These are phyloP conservation scores for Moniliella sp. DNA, from an alignment of 1,284 basidiomycete genomes.

Conservation along the genomic window DNA sequence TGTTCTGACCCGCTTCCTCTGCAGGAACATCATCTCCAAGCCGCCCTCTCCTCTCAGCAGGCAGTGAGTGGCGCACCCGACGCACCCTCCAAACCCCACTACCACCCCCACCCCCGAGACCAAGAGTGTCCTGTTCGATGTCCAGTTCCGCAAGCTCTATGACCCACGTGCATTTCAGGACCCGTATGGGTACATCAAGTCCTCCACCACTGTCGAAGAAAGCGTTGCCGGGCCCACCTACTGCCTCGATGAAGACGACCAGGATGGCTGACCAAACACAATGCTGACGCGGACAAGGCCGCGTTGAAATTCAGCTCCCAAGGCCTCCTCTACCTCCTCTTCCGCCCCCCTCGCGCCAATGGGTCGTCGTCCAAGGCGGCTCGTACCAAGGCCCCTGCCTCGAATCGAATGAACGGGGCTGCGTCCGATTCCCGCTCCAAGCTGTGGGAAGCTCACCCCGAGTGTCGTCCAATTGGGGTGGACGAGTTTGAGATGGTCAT, in stretches of 20 bases:
- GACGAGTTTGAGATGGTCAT: slow-evolving; percentile 69
- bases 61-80: too few relatives aligned
- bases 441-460: too few relatives aligned
- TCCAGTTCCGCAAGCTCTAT: slow-evolving; percentile 19
- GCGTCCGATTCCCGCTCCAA: too few relatives aligned
- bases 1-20: too few relatives aligned
- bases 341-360: too few relatives aligned
- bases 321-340: too few relatives aligned
- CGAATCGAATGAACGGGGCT: too few relatives aligned
- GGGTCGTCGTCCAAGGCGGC: too few relatives aligned
- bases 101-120: slow-evolving; percentile 30
- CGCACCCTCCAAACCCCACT: slow-evolving; percentile 7
- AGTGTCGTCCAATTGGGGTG: background rate
- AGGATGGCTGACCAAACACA: slow-evolving; percentile 82
- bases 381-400: too few relatives aligned
- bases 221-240: slow-evolving; percentile 50
- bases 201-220: slow-evolving; percentile 74
- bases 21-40: slow-evolving; percentile 29
- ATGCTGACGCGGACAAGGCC: slow-evolving; percentile 65
- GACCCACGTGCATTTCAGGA: slow-evolving; percentile 25
- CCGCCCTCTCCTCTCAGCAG: slow-evolving; percentile 19
- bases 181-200: slow-evolving; percentile 51
- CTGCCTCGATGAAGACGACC: slow-evolving; percentile 86
- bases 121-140: slow-evolving; percentile 13
- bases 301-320: too few relatives aligned